Conservation (phyloP, 2,329 filamentous ascomycete genomes). For the Dichotomopilus funicola region DNA sequence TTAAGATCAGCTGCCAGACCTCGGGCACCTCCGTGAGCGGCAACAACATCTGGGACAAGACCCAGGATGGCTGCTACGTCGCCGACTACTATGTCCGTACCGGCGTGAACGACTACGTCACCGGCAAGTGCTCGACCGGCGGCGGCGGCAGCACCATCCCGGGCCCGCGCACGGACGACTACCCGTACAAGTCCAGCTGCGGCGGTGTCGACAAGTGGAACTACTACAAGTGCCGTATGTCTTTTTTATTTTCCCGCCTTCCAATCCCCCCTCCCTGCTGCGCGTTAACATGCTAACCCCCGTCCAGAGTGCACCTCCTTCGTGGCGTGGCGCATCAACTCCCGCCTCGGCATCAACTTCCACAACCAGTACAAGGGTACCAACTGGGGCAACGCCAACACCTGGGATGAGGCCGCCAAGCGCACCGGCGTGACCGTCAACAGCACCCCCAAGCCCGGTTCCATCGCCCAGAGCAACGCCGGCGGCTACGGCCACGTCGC, state of each 20-base stretch:
- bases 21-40: conserved; percentile 12
- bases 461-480: conserved; percentile 13
- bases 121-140: conserved; percentile 6
- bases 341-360: conserved; percentile 15
- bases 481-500: conserved; percentile 14
- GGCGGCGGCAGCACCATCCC: conserved; percentile 9
- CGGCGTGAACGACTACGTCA: conserved; percentile 12
- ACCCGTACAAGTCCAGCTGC: conserved; percentile 16
- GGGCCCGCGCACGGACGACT: conserved; percentile 16
- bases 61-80: conserved; percentile 19
- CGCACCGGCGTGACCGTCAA: conserved; percentile 11
- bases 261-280: too few species aligned
- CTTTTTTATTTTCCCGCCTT: too few species aligned
- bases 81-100: conserved; percentile 19
- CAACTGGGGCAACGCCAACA: conserved; percentile 15
- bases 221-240: conserved; percentile 16
- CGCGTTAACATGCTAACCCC: background rate
- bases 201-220: conserved; percentile 12
- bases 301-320: conserved; percentile 14
- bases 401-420: conserved; percentile 14
- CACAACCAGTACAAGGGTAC: conserved; percentile 18
- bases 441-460: conserved; percentile 13
- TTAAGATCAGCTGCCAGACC: conserved; percentile 18
- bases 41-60: conserved; percentile 22
- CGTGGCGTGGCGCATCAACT: conserved; percentile 18